A percentile compares a stretch with the other conserved stretches of the same genome.
These are phyloP conservation scores for Gardenia jasminoides DNA, from an alignment of 257 asterid genomes.

Conservation along the genomic window DNA sequence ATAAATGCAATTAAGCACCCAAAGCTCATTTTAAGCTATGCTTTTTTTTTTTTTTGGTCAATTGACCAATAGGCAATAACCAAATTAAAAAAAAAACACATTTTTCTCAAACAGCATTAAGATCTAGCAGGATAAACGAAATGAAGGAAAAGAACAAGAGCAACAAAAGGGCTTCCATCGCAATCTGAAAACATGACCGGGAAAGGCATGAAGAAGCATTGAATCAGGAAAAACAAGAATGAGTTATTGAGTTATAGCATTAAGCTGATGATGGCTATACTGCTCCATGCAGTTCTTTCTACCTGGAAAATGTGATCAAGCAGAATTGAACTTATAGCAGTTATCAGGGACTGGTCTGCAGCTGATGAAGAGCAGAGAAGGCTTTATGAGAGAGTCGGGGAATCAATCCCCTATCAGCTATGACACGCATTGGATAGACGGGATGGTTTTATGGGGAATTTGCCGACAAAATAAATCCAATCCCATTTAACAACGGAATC, in stretches of 20 bases:
- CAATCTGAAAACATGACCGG: too few species aligned
- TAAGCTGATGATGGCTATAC: conserved; percentile 18
- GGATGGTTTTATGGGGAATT: conserved; percentile 1
- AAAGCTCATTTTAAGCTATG: too few species aligned
- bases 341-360: neutral
- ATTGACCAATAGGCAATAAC: too few species aligned
- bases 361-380: neutral
- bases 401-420: neutral
- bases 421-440: conserved; percentile 19
- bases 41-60: too few species aligned
- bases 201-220: neutral
- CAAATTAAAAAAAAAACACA: too few species aligned
- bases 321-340: neutral
- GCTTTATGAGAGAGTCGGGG: neutral
- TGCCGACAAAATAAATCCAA: neutral
- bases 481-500: neutral
- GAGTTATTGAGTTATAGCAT: neutral
- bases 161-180: neutral
- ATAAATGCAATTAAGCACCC: too few species aligned
- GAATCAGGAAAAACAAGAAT: neutral
- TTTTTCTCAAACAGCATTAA: too few species aligned
- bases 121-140: too few species aligned
- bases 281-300: too few species aligned
- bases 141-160: neutral
- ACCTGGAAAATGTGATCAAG: neutral